Conservation (phyloP, 2,329 filamentous ascomycete genomes). For the Fusarium continuum region DNA sequence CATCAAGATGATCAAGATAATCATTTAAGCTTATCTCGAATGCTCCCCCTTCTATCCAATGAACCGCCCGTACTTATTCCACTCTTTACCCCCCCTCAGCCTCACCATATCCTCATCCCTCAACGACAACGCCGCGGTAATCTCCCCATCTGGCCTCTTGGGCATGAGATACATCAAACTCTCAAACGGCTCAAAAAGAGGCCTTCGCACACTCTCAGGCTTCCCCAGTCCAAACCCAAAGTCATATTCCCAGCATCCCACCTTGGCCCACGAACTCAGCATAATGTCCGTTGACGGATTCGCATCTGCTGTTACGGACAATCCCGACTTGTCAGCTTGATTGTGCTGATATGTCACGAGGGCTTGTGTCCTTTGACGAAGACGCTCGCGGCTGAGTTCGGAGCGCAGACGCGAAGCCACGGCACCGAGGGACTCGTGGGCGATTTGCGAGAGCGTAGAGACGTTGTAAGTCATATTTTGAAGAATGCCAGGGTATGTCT, state of each 20-base stretch:
- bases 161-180: constrained; percentile 62
- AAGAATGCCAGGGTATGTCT: constrained; percentile 58
- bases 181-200: constrained; percentile 56
- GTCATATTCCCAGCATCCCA: constrained; percentile 55
- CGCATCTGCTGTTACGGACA: constrained; percentile 49
- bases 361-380: constrained; percentile 50
- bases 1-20: background rate
- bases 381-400: constrained; percentile 48
- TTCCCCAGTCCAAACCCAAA: constrained; percentile 58
- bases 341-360: constrained; percentile 53
- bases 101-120: constrained; percentile 57
- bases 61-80: constrained; percentile 37
- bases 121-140: constrained; percentile 56
- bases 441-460: constrained; percentile 43
- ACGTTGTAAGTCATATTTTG: constrained; percentile 57
- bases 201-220: constrained; percentile 58
- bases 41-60: too few species aligned
- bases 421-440: constrained; percentile 45
- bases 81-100: constrained; percentile 55
- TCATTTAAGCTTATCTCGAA: background rate
- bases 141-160: constrained; percentile 52
- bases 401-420: constrained; percentile 53
- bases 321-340: constrained; percentile 47
- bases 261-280: constrained; percentile 64
- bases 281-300: constrained; percentile 56